phyloP scores from a whole-genome alignment of 2,329 filamentous ascomycete genomes.

The Colletotrichum eleusines region DNA sequence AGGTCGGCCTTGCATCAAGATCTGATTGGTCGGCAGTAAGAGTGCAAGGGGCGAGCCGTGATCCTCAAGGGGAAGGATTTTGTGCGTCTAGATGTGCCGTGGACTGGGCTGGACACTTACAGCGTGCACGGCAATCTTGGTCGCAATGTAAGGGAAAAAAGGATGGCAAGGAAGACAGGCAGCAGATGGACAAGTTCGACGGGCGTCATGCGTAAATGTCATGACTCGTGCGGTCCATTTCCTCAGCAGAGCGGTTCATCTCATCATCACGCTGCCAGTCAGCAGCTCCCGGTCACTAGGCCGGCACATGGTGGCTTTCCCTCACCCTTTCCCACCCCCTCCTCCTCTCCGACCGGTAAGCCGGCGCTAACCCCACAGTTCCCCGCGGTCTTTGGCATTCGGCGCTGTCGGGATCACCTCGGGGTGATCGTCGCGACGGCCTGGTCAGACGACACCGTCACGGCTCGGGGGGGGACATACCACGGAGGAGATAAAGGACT shows the following conservation, averaged over 20 bases:
- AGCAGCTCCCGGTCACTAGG: conserved; percentile 37
- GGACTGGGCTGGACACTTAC: background rate
- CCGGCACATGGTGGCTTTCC: conserved; percentile 25
- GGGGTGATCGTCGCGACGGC: conserved; percentile 15
- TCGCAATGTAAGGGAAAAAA: background rate
- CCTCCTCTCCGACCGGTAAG: conserved; percentile 18
- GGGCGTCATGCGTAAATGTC: conserved; percentile 21
- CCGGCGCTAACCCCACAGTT: conserved; percentile 39
- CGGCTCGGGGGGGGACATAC: conserved; percentile 20
- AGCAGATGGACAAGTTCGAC: background rate
- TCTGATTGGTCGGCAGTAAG: conserved; percentile 19
- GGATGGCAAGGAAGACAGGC: background rate
- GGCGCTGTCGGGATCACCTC: conserved; percentile 29
- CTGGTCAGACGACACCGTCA: conserved; percentile 36
- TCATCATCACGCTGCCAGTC: conserved; percentile 24
- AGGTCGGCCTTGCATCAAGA: background rate
- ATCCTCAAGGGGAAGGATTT: conserved; percentile 19
- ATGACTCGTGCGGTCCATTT: conserved; percentile 13
- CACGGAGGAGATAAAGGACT: background rate
- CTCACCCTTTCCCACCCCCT: background rate
- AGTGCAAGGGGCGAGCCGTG: conserved; percentile 35
- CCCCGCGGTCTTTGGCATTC: conserved; percentile 18
- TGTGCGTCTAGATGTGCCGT: conserved; percentile 11
- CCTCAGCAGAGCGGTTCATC: background rate
- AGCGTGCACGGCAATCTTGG: background rate